Conservation (phyloP, 768 basidiomycete genomes). For the Serendipita sp. region DNA sequence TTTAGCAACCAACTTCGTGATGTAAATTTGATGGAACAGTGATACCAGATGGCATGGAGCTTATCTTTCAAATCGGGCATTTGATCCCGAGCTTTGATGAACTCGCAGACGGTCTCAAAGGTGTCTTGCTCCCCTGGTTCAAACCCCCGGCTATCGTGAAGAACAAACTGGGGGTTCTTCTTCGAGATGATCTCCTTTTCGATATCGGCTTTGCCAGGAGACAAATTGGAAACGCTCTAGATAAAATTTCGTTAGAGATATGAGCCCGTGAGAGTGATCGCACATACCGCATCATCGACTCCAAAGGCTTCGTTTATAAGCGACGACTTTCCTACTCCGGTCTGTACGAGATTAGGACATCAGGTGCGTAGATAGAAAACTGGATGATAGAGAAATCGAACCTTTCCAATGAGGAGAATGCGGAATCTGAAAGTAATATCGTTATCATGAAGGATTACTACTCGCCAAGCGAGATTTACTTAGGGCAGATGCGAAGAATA, state of each 20-base stretch:
- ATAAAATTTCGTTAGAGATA: background rate
- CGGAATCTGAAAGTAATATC: background rate
- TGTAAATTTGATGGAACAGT: no score
- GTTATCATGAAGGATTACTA: background rate
- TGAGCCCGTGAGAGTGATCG: background rate
- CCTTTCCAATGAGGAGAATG: background rate
- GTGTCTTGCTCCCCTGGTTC: slow-evolving; percentile 10
- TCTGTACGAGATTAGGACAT: background rate
- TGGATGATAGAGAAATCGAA: background rate
- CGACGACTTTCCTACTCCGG: background rate
- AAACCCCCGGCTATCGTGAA: slow-evolving; percentile 13
- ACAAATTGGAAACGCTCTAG: background rate
- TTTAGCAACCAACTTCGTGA: no score
- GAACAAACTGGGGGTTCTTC: slow-evolving; percentile 13
- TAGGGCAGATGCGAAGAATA: background rate
- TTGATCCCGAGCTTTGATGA: slow-evolving; percentile 10
- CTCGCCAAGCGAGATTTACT: background rate
- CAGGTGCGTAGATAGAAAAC: no score
- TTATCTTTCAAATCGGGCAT: slow-evolving; percentile 11
- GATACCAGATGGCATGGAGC: slow-evolving; percentile 14
- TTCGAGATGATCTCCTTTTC: slow-evolving; percentile 11
- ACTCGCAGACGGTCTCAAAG: slow-evolving; percentile 8
- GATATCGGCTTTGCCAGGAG: slow-evolving; percentile 12
- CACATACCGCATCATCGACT: background rate
- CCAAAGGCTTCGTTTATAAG: background rate